Base-by-base conservation (phyloP, 176 grass and related monocot genomes). In the Luzula sylvatica region DNA sequence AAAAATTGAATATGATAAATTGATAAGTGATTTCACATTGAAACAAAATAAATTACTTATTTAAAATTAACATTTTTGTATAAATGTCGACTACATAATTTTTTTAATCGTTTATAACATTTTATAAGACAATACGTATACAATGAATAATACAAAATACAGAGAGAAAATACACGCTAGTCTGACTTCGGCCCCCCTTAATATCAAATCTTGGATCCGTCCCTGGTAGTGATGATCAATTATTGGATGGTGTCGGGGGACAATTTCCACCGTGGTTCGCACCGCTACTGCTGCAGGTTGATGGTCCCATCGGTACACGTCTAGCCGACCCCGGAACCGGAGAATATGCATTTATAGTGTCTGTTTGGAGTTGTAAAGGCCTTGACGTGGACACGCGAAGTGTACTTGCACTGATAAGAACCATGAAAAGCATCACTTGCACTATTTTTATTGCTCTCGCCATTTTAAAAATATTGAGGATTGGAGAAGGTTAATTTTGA, bases 361-460 rank as follows among this genome's bases (percentile, higher is more conserved):
- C 32, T n/a, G n/a, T n/a, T n/a, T n/a, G n/a, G n/a, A n/a, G n/a
- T 24, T 15, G 19, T 42, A 61, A 38, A n/a, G 57, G 57, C 5
- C 57, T 61, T 8, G 39, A 17, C 57, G 4, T 6, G 9, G 57
- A 29, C 25, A 38, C 26, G 20, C 16, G 57, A 20, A 61, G 16
- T 23, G 21, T 27, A 5, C 13, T 45, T 24, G 57, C 22, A 45
- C 39, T 27, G 9, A 61, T 17, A 16, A 60, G 38, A 14, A 60
- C 11, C 18, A 45, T 60, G 56, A 60, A 26, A 16, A 60, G 0
- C 4, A 61, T 15, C 3, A 61, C 1, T 44, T 61, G 39, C 57
- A 61, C 5, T 7, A 61, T 26, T 61, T 27, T 25, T 8, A 20
- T 61, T 61, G 57, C 57, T 46, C 22, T 42, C 11, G 39, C 38